phyloP scores from a whole-genome alignment of 768 basidiomycete genomes.

The Mrakia frigida region DNA sequence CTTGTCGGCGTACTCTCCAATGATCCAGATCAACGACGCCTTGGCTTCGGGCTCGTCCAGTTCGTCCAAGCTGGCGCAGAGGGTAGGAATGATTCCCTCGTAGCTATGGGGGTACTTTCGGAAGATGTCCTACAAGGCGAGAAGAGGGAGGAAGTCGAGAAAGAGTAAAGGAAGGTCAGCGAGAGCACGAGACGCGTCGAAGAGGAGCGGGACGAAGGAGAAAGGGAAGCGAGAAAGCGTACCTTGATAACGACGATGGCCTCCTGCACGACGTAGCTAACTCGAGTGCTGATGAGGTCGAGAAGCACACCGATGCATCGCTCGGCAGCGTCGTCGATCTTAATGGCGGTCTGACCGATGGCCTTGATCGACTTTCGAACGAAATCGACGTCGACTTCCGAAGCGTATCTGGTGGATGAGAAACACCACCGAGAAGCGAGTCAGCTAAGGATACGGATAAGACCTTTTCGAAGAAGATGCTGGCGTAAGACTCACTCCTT shows the following conservation, averaged over 20 bases:
- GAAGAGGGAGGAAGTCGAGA: background rate
- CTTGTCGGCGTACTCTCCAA: slow-evolving; percentile 91
- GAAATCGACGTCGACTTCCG: slow-evolving; percentile 97
- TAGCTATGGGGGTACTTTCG: slow-evolving; percentile 93
- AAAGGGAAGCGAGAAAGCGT: background rate
- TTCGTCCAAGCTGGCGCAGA: slow-evolving; percentile 86
- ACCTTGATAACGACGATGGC: slow-evolving; percentile 87
- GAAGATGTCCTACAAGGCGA: slow-evolving; percentile 65
- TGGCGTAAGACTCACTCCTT: slow-evolving; percentile 64
- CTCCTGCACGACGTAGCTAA: slow-evolving; percentile 94
- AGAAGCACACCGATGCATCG: slow-evolving; percentile 82
- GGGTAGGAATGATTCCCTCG: slow-evolving; percentile 87
- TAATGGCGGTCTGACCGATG: slow-evolving; percentile 96
- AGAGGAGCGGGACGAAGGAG: background rate
- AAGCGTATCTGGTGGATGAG: slow-evolving; percentile 68
- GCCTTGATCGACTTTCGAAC: slow-evolving; percentile 96
- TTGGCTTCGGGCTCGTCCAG: slow-evolving; percentile 96
- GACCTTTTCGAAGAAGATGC: too few relatives aligned
- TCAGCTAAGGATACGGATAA: background rate
- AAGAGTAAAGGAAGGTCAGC: background rate
- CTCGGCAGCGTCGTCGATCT: slow-evolving; percentile 83
- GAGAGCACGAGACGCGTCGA: background rate
- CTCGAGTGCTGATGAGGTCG: slow-evolving; percentile 81
- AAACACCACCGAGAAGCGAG: background rate
- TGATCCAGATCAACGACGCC: slow-evolving; percentile 95